Evolutionary conservation across 2,329 filamentous ascomycete species (phyloP), one percentile per base, ranked within the genome.

Genomic region (Venturia carpophila): DNA sequence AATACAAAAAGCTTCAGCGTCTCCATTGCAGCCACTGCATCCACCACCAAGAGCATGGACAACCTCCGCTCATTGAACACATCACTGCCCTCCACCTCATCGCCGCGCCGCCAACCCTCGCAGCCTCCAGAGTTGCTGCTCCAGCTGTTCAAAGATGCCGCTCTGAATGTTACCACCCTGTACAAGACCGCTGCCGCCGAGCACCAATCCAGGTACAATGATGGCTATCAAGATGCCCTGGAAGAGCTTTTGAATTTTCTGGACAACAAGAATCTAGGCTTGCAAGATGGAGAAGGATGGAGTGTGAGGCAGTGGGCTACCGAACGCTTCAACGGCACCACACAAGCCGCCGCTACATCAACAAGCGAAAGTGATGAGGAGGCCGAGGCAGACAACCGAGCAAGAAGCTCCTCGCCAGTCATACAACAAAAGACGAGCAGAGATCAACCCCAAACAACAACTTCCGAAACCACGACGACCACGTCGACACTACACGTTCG

Each of bases 181-280:
- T 97, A 97, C 80, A 97, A 96, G 77, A 92, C 88, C 47, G 93
- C 93, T 3, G 88, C 90, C 15, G 82, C 86, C 41, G 89, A 90
- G 61, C 87, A 94, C 74, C 82, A 87, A 62, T 87, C 87, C 71
- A 87, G 91, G 60, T 86, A 90, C 62, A 79, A 84, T 62, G 88
- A 92, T 47, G 94, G 94, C 34, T 97, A 97, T 71, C 92, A 97
- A 75, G 92, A 97, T 73, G 95, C 92, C 45, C 80, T 99, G 45
- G 91, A 97, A 68, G 93, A 97, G 69, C 80, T 99, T 5, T 79
- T 97, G n/a, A 77, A 82, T 19, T 95, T 96, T 70, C 79, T 97
- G 64, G 92, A 97, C 73, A 88, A 85, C 72, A 87, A 92, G 72
- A 86, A 90, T 68, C 81, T 96, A 65, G 91, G 91, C 0, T 73